Conservation (phyloP, 768 basidiomycete species). For the Roridomyces roridus region DNA sequence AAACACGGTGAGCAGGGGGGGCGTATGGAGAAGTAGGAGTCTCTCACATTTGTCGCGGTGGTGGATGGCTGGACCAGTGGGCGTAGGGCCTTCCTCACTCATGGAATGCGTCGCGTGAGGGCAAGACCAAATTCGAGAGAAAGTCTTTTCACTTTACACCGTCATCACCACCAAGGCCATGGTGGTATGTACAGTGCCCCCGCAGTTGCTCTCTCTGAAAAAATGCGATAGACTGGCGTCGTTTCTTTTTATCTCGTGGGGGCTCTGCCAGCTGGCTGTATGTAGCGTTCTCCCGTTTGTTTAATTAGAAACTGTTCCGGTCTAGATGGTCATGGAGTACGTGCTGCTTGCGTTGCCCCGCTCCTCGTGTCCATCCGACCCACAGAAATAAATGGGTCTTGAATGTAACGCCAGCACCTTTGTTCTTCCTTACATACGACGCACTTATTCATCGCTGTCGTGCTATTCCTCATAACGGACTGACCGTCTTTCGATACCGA, state of each 20-base stretch:
- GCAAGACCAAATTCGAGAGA: no score
- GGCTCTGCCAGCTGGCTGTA: constrained; percentile 78
- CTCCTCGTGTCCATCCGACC: constrained; percentile 22
- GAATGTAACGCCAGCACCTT: constrained; percentile 70
- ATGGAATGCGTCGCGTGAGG: no score
- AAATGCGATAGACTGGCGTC: constrained; percentile 62
- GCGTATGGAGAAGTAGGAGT: neutral
- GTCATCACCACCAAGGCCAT: constrained; percentile 35
- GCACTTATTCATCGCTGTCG: constrained; percentile 81
- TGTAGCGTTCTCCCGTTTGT: neutral
- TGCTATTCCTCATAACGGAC: constrained; percentile 76
- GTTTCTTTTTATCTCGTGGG: constrained; percentile 90
- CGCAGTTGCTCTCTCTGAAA: neutral
- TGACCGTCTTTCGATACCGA: constrained; percentile 70
- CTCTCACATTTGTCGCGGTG: constrained; percentile 44
- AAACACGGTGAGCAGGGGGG: no score
- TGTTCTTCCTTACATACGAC: constrained; percentile 89
- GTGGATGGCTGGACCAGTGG: neutral
- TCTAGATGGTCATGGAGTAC: constrained; percentile 95
- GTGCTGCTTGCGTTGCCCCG: constrained; percentile 3
- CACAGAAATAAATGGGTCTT: constrained; percentile 92
- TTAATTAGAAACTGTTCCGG: neutral
- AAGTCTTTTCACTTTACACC: no score
- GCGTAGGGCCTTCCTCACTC: no score
- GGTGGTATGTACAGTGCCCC: constrained; percentile 45